Base-by-base conservation (phyloP, 2,329 filamentous ascomycete species). In the Daldinia eschscholtzii region DNA sequence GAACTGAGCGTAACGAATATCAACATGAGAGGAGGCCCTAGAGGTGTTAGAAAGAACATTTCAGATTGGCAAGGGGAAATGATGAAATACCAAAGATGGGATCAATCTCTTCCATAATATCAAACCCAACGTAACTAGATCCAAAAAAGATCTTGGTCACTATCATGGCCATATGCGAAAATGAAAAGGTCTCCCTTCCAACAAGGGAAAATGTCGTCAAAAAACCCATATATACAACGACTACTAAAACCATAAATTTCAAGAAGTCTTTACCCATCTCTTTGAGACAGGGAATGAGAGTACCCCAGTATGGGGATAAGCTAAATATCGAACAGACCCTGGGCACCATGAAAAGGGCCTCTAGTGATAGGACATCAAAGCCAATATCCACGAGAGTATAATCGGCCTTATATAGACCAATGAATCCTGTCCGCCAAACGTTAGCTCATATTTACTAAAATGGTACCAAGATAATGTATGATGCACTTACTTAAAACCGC, bases 221-320 rank as follows among this genome's bases (percentile, higher is more conserved):
- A 80, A 98, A 98, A 53, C 94, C 93, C 55, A 96, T 82, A 77
- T 97, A 97, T 59, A 97, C 82, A 61, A 97, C 91, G 55, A 93
- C 83, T 48, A 97, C 92, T 28, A 95, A 85, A 1, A 93, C 91
- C 80, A 87, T 83, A 65, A 95, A 93, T 73, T 92, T 92, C 15
- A 80, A 65, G 77, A 97, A 97, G 77, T 97, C 93, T 80, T 94
- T 95, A 42, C 92, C 92, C 94, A 98, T 98, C 78, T 95, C 93
- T 78, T 96, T 96, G 57, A 98, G 85, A 71, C 94, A 97, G 0
- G 94, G 94, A 67, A 98, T 94, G 56, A 96, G 80, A 0, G 92
- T 96, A 46, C 93, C 94, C 86, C 96, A 98, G 78, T 97, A 97
- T 1, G 93, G 93, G 74, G 93, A 93, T 71, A 98, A 80, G 77